A percentile compares a stretch with the other conserved stretches of the same genome.
phyloP scores from a whole-genome alignment of 2,329 filamentous ascomycete genomes.

The Orbilia oligospora region DNA sequence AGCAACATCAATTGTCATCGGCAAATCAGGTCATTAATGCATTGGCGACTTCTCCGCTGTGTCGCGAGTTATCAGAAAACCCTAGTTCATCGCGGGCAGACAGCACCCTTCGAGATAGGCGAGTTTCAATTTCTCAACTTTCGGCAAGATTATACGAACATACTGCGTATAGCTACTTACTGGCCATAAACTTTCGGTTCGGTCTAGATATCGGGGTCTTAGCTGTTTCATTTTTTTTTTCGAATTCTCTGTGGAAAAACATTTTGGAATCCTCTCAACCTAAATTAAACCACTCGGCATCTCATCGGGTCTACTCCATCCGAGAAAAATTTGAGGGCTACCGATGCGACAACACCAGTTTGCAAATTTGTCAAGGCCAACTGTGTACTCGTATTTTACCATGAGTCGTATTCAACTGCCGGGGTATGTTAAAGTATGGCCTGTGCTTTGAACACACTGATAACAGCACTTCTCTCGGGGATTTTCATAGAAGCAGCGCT shows the following conservation, averaged over 20 bases:
- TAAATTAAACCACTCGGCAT: neutral
- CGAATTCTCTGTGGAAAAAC: neutral
- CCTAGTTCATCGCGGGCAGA: neutral
- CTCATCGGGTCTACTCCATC: slow-evolving; percentile 39
- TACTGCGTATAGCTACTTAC: neutral
- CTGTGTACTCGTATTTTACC: slow-evolving; percentile 4
- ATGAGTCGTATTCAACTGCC: slow-evolving; percentile 11
- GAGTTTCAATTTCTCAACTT: neutral
- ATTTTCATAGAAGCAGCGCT: slow-evolving; percentile 7
- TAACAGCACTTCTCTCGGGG: slow-evolving; percentile 10
- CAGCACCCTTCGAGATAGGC: slow-evolving; percentile 7
- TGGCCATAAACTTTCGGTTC: neutral
- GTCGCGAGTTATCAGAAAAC: neutral
- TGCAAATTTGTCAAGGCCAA: slow-evolving; percentile 9
- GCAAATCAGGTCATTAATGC: neutral
- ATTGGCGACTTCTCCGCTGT: neutral
- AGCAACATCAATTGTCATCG: neutral
- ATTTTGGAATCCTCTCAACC: slow-evolving; percentile 3
- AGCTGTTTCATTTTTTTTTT: neutral
- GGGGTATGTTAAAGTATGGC: slow-evolving; percentile 18
- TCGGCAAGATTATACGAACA: neutral
- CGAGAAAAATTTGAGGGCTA: slow-evolving; percentile 2
- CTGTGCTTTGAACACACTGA: slow-evolving; percentile 19
- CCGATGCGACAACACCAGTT: slow-evolving; percentile 2
- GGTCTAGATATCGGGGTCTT: slow-evolving; percentile 16